Base-by-base conservation (phyloP, 1,284 basidiomycete species). In the Rhodotorula glutinis region DNA sequence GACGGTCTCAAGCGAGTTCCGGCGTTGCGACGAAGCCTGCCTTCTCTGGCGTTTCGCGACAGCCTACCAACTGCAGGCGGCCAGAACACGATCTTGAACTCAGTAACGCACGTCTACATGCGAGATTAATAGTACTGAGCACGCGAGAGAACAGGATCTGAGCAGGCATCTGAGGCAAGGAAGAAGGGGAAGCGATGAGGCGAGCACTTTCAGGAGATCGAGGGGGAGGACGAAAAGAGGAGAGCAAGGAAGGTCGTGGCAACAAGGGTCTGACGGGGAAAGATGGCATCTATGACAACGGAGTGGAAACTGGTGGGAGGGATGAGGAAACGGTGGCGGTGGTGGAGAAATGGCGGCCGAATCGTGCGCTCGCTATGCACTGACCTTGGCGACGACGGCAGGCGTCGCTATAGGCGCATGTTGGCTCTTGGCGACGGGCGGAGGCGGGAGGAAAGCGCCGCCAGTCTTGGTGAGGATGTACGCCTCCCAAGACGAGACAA, bases 381-480 rank as follows among this genome's bases (percentile, higher is more conserved):
- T 44, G 44, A 57, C 44, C 29, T 57, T 57, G 19, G 56, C 56
- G 29, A 57, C 56, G 44, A 57, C 44, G 4, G 44, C 23, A 8
- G 56, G 56, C 23, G 43, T 21, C 9, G 29, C 1, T 5, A 41
- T 43, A 14, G 29, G 17, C n/a, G 23, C 53, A n/a, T 25, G 29
- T 3, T 49, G 40, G 43, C 30, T 23, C 40, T 43, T 13, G 14
- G 57, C 19, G 30, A 38, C 14, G 38, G 66, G 66, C 21, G 60
- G 60, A 25, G 62, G 59, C n/a, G 46, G 43, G 8, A 30, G 38
- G 55, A 71, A 67, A 0, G 44, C 40, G 46, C 70, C 70, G 41
- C 62, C 70, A 9, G 63, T 58, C 54, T 66, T 63, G 13, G 67
- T 66, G n/a, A 72, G 62, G 49, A 72, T 59, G 63, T 72, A 72